Evolutionary conservation across 371 early-diverging fungal species (phyloP).

Genomic region (Blastocladiella emersonii): DNA sequence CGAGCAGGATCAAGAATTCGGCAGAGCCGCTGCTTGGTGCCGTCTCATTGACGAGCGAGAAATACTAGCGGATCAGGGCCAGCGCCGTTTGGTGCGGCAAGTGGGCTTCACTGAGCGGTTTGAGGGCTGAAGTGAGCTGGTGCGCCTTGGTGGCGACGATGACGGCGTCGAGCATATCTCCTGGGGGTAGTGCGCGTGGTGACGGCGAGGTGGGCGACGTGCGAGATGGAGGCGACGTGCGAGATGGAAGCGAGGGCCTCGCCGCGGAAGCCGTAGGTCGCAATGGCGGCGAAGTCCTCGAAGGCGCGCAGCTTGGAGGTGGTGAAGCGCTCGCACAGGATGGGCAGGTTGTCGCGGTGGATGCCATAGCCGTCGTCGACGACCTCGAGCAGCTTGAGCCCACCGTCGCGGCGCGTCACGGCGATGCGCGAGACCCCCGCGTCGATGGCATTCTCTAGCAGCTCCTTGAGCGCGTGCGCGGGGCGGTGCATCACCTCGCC

Average conservation of each 20-base stretch:
- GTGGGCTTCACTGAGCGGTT: too few relatives aligned
- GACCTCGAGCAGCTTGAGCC: conserved; percentile 80
- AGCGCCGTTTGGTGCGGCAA: too few relatives aligned
- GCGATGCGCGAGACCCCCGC: conserved; percentile 77
- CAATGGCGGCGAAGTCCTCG: conserved; percentile 73
- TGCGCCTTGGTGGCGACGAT: too few relatives aligned
- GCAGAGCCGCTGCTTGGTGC: too few relatives aligned
- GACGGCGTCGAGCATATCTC: too few relatives aligned
- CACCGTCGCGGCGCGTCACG: conserved; percentile 70
- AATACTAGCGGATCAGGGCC: too few relatives aligned
- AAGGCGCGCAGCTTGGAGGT: conserved; percentile 82
- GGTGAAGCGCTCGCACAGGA: conserved; percentile 88
- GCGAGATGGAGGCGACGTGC: conserved; percentile 73
- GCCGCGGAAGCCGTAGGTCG: conserved; percentile 96
- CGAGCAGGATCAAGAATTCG: too few relatives aligned
- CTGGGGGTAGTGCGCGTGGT: too few relatives aligned
- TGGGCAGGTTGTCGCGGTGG: conserved; percentile 56
- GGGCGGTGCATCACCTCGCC: conserved; percentile 93
- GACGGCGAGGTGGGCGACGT: too few relatives aligned
- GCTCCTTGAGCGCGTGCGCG: conserved; percentile 90
- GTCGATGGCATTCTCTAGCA: conserved; percentile 95
- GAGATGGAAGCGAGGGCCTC: conserved; percentile 97
- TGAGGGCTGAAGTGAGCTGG: too few relatives aligned
- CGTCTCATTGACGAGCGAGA: too few relatives aligned
- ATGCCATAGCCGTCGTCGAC: conserved; percentile 97